Base-by-base conservation (phyloP, 1,284 basidiomycete genomes). In the Heterobasidion occidentale region DNA sequence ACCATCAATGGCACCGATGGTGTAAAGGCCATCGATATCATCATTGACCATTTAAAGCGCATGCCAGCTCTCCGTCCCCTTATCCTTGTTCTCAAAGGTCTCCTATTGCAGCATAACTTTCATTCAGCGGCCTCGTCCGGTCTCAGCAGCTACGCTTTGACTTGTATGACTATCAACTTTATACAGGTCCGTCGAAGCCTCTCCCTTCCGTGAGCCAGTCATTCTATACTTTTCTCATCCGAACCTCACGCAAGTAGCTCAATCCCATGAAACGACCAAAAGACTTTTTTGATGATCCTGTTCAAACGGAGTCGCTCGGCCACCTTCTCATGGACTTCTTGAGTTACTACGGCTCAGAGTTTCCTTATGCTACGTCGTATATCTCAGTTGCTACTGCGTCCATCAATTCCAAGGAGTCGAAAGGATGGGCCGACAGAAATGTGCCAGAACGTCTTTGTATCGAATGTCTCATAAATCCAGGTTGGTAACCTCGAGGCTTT, bases 81-180 rank as follows among this genome's bases (percentile, higher is more conserved):
- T 45, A 74, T 88, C 1, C 69, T 92, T 52, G 76, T 86, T n/a
- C 68, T 89, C 62, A 94, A 93, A 69, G 76, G 77, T 2, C 86
- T 90, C 61, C 74, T 93, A 36, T 73, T 75, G 19, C 81, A 86
- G 60, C 71, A 83, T 52, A 75, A 75, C 6, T 79, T 93, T 69
- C 88, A 88, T 66, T 84, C 89, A 63, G 86, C 92, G 3, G 84
- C 81, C 51, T 79, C 78, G 7, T 80, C 83, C 15, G 89, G 90
- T 0, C 66, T 93, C 9, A 86, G 89, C 20, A 88, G 86, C 68
- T 93, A 91, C 70, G 80, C 81, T 9, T 75, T 88, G 54, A 86
- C 85, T 46, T 84, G 83, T 62, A 73, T 92, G 66, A 83, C 83
- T 51, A 81, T 92, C 60, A 84, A 77, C 60, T 92, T 92, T 65